These are phyloP conservation scores for Collybia sordida DNA, from an alignment of 768 basidiomycete species.

Conservation along the genomic window DNA sequence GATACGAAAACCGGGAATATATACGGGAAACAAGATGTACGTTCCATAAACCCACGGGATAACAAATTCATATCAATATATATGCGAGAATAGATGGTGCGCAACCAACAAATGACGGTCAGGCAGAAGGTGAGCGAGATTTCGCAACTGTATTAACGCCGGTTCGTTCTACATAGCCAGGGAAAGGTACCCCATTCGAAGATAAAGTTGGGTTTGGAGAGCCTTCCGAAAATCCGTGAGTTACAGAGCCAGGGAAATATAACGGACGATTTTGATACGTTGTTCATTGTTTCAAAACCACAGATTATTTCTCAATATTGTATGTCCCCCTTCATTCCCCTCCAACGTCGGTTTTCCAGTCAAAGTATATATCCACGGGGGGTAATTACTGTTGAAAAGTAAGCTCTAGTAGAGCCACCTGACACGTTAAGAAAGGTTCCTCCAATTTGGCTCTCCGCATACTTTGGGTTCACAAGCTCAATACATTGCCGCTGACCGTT, in stretches of 20 bases:
- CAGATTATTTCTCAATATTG: slow-evolving; percentile 68
- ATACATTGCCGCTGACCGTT: slow-evolving; percentile 59
- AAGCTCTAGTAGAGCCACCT: neutral
- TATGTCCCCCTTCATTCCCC: slow-evolving; percentile 54
- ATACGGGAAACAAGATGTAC: slow-evolving; percentile 56
- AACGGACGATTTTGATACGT: neutral
- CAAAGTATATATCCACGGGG: slow-evolving; percentile 77
- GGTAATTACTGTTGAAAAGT: slow-evolving; percentile 34
- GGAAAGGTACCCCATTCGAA: slow-evolving; percentile 42
- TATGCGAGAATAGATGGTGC: slow-evolving; percentile 43
- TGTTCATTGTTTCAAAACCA: neutral
- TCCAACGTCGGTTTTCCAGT: slow-evolving; percentile 52
- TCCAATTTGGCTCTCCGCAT: slow-evolving; percentile 80
- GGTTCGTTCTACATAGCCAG: neutral
- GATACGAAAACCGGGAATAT: slow-evolving; percentile 62
- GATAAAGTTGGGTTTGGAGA: slow-evolving; percentile 67
- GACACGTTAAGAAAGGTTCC: slow-evolving; percentile 45
- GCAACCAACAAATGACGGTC: slow-evolving; percentile 68
- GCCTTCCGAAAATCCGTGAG: slow-evolving; percentile 72
- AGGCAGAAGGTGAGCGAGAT: slow-evolving; percentile 42
- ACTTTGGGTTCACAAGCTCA: slow-evolving; percentile 60
- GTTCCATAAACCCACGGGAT: slow-evolving; percentile 18
- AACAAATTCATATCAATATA: neutral
- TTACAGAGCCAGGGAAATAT: neutral
- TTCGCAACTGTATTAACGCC: too few species aligned